phyloP scores from a whole-genome alignment of 2,329 filamentous ascomycete genomes.

The Neonectria magnoliae region DNA sequence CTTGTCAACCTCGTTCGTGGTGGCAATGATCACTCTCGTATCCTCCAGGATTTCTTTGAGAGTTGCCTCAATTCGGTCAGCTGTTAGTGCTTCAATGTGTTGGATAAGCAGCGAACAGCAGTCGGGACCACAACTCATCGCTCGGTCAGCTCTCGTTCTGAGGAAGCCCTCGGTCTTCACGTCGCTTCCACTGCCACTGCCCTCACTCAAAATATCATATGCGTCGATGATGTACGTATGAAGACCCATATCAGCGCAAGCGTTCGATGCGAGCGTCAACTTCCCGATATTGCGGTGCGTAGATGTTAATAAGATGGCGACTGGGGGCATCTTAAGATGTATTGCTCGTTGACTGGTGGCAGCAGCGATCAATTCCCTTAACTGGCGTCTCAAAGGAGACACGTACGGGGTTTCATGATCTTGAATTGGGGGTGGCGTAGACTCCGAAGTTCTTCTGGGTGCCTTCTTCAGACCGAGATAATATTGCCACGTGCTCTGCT shows the following conservation, averaged over 20 bases:
- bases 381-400: conserved; percentile 71
- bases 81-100: conserved; percentile 90
- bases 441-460: conserved; percentile 58
- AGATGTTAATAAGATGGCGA: conserved; percentile 88
- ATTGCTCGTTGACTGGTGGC: conserved; percentile 89
- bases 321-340: conserved; percentile 85
- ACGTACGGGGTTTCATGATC: conserved; percentile 62
- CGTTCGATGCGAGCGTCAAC: conserved; percentile 77
- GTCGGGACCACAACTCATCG: conserved; percentile 85
- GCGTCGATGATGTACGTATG: conserved; percentile 91
- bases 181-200: conserved; percentile 81
- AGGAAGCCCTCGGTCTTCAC: conserved; percentile 94
- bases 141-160: conserved; percentile 86
- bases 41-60: conserved; percentile 86
- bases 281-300: conserved; percentile 96
- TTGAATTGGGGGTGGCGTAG: conserved; percentile 52
- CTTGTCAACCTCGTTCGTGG: conserved; percentile 94
- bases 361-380: conserved; percentile 87
- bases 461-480: conserved; percentile 82
- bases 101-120: conserved; percentile 86
- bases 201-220: conserved; percentile 94
- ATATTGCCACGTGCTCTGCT: conserved; percentile 85
- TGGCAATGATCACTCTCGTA: conserved; percentile 86
- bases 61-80: conserved; percentile 87
- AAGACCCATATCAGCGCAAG: conserved; percentile 88